These are phyloP conservation scores for Cinnamomum micranthum DNA, from an alignment of 164 flowering plant genomes.

Conservation along the genomic window DNA sequence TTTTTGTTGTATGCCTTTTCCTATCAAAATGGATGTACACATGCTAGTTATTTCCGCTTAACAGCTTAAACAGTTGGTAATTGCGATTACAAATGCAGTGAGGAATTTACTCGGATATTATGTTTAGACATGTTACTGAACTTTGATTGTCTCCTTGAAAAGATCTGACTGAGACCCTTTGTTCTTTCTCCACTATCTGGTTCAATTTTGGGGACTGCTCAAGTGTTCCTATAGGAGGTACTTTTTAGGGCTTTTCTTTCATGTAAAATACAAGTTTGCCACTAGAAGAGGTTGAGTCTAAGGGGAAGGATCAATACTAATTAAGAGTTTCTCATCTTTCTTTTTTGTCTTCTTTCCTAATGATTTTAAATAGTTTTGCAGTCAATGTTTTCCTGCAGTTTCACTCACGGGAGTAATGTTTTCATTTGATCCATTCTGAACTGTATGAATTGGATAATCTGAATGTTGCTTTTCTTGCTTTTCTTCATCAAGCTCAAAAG, in stretches of 20 bases:
- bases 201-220: not conserved
- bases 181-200: not conserved
- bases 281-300: not conserved
- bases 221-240: not conserved
- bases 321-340: not conserved
- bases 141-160: not conserved
- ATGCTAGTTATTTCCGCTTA: not conserved
- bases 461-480: too few species aligned
- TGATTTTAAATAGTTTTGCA: not conserved
- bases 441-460: too few species aligned
- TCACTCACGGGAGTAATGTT: too few species aligned
- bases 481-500: too few species aligned
- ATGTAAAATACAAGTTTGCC: not conserved
- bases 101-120: not conserved
- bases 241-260: not conserved
- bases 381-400: not conserved
- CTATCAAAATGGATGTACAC: too few species aligned
- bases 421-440: too few species aligned
- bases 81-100: not conserved
- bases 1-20: constrained; percentile 6
- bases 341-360: not conserved
- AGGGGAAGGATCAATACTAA: not conserved
- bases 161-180: not conserved
- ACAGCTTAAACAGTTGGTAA: not conserved
- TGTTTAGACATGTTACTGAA: not conserved